Evolutionary conservation across 495 filamentous ascomycete genomes (phyloP), one percentile per base, ranked within the genome.

Genomic region (Annulohypoxylon nitens): DNA sequence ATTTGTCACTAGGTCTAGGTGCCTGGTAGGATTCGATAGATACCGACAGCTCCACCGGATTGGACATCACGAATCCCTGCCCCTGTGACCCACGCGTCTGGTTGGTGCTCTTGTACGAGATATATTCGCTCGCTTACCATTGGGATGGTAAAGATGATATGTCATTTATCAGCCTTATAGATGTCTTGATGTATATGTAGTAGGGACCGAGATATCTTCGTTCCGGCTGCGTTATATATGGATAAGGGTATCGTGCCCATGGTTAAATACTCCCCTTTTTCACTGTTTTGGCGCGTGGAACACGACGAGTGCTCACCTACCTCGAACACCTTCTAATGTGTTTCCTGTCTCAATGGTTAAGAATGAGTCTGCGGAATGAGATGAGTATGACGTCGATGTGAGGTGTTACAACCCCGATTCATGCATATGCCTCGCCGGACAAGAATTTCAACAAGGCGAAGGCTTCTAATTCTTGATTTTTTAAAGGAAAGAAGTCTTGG

Each of bases 1-100:
- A 53, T 53, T 73, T 64, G 58, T 73, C 51, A 51, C 50, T 64
- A 47, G n/a, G n/a, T n/a, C 50, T 64, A 47, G 9, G 14, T 43
- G 39, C 43, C 43, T 47, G 43, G n/a, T 6, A 47, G 43, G 43
- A 47, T 47, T 47, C 36, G 34, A 71, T 60, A 67, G 69, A 64
- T 65, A 64, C 53, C 34, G 45, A 54, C 9, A 39, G 9, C 61
- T 65, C 61, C 50, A 62, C 59, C 23, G 57, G 39, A 62, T 69
- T 48, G 26, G 66, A 34, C 4, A n/a, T 50, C 34, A 53, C 16
- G 10, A 11, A 50, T 26, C 41, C 61, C 61, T 43, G 33, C 23
- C 41, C 64, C 50, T 12, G 18, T 14, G 39, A 41, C 64, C 64
- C 64, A 58, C 64, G 43, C n/a, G 37, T 7, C 43, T 23, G 45